phyloP scores from a whole-genome alignment of 2,329 filamentous ascomycete genomes.

The Conoideocrella luteorostrata region DNA sequence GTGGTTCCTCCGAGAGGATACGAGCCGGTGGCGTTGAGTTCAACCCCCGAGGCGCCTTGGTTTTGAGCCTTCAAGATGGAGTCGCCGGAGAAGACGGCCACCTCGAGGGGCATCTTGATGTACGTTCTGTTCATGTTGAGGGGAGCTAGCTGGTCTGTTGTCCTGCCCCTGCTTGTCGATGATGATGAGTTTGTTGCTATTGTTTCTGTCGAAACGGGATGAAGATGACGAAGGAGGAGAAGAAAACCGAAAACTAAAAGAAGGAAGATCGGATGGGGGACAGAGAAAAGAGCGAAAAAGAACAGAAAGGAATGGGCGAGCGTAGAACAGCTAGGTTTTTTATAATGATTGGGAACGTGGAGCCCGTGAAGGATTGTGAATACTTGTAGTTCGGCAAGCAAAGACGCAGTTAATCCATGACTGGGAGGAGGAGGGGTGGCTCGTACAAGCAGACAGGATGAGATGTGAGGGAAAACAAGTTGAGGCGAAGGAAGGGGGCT shows the following conservation, averaged over 20 bases:
- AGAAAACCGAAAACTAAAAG: not conserved
- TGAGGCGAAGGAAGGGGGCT: no score
- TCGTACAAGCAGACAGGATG: no score
- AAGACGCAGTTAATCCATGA: no score
- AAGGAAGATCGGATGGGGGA: not conserved
- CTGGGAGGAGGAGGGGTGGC: no score
- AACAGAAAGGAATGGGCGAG: not conserved
- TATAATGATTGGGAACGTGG: no score
- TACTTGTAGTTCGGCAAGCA: no score
- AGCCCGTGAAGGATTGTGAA: no score
- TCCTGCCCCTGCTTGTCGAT: slow-evolving; percentile 1
- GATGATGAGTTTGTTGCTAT: not conserved
- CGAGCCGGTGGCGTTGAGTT: slow-evolving; percentile 47
- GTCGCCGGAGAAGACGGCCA: slow-evolving; percentile 45
- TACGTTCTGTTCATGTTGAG: not conserved
- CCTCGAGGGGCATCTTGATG: slow-evolving; percentile 35
- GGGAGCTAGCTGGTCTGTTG: no score
- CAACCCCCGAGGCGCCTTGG: slow-evolving; percentile 43
- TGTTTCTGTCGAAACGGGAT: not conserved
- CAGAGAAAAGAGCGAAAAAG: not conserved
- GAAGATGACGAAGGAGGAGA: not conserved
- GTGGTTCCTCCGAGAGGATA: slow-evolving; percentile 47
- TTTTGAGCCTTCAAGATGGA: slow-evolving; percentile 32
- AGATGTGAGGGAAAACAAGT: no score
- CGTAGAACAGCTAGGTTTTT: no score